Conservation (phyloP, 306 rosid genomes). For the Betula pendula region DNA sequence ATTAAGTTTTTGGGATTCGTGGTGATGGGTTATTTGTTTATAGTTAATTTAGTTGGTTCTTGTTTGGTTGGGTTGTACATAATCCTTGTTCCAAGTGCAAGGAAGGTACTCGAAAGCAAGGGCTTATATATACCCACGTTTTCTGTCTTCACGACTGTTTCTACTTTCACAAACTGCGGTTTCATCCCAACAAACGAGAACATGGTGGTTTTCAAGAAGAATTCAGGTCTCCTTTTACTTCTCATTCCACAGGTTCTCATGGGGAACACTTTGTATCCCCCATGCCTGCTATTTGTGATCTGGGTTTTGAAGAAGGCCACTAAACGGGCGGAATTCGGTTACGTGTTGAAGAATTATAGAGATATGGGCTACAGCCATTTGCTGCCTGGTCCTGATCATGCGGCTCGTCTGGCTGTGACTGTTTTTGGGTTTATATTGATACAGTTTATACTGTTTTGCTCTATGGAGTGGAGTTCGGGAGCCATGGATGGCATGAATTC, state of each 20-base stretch:
- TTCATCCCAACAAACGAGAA: conserved; percentile 81
- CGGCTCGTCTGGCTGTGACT: conserved; percentile 37
- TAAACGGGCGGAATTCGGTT: conserved; percentile 44
- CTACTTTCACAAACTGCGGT: conserved; percentile 70
- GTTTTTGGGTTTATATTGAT: conserved; percentile 41
- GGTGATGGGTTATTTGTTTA: conserved; percentile 34
- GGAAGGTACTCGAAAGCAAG: conserved; percentile 31
- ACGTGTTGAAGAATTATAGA: conserved; percentile 35
- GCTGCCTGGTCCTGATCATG: conserved; percentile 42
- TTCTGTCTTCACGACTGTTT: conserved; percentile 52
- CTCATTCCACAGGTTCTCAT: conserved; percentile 40
- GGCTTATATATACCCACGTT: conserved; percentile 47
- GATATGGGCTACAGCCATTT: conserved; percentile 50
- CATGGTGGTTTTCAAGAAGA: conserved; percentile 68
- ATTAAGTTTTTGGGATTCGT: conserved; percentile 23
- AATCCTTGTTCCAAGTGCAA: conserved; percentile 34
- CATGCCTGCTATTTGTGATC: conserved; percentile 44
- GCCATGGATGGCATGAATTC: conserved; percentile 54
- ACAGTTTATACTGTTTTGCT: conserved; percentile 51
- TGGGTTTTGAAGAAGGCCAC: conserved; percentile 37
- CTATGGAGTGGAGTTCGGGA: conserved; percentile 60
- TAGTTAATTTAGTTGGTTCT: conserved; percentile 33
- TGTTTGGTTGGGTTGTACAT: conserved; percentile 29
- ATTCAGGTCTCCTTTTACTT: conserved; percentile 61
- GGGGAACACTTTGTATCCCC: conserved; percentile 68